Conservation (phyloP, 2,329 filamentous ascomycete genomes). For the Neonectria punicea region DNA sequence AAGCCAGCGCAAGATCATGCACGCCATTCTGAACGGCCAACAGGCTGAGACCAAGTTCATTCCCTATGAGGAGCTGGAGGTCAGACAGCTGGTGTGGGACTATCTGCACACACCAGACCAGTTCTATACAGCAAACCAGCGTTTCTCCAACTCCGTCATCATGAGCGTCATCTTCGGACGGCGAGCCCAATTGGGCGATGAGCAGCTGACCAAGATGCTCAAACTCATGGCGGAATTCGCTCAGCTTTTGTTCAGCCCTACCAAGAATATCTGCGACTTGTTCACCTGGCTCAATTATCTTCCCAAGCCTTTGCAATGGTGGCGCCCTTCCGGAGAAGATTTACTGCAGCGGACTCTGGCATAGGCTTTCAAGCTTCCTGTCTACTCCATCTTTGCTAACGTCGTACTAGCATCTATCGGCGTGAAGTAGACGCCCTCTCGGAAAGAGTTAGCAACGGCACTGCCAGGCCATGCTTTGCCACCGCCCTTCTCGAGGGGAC, state of each 20-base stretch:
- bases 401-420: background rate
- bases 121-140: background rate
- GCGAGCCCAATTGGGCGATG: background rate
- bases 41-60: background rate
- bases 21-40: background rate
- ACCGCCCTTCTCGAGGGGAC: background rate
- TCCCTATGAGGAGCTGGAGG: background rate
- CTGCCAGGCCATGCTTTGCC: background rate
- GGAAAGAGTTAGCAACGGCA: background rate
- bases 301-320: background rate
- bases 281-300: background rate
- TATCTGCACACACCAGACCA: background rate
- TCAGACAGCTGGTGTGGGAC: background rate
- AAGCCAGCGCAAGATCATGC: constrained; percentile 1
- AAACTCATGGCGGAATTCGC: background rate
- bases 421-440: background rate
- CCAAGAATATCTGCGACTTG: background rate
- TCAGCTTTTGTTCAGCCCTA: background rate
- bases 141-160: background rate
- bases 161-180: background rate
- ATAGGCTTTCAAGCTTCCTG: background rate
- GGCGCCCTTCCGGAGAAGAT: background rate
- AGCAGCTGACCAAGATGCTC: background rate
- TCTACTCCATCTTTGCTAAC: background rate
- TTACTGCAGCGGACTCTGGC: no score